Conservation (phyloP, 345 rosid species). For the Eucalyptus pauciflora region DNA sequence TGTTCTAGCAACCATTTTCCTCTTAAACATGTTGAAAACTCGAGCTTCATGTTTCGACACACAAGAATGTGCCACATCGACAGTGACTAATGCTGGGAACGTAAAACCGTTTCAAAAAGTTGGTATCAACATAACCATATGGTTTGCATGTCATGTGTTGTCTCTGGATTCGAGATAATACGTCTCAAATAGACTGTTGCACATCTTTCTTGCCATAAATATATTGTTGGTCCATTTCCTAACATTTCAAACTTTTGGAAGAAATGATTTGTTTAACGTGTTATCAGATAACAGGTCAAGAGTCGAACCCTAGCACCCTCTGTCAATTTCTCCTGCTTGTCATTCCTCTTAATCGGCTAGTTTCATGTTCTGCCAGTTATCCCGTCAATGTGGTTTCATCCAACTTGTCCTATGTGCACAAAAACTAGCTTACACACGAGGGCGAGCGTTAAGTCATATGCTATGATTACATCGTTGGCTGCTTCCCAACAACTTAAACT, state of each 20-base stretch:
- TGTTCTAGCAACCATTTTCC: background rate
- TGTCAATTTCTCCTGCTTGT: background rate
- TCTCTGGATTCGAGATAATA: background rate
- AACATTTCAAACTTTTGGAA: background rate
- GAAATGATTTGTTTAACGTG: background rate
- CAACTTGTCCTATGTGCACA: background rate
- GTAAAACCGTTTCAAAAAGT: background rate
- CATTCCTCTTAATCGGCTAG: background rate
- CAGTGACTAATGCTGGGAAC: background rate
- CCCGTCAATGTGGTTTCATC: background rate
- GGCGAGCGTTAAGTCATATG: background rate
- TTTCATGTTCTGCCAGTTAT: background rate
- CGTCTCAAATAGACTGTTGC: background rate
- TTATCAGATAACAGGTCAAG: background rate
- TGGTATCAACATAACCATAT: background rate
- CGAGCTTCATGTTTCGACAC: background rate
- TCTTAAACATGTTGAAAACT: background rate
- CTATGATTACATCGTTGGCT: background rate
- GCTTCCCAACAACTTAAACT: background rate
- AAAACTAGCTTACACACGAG: background rate
- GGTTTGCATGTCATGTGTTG: background rate
- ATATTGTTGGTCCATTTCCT: background rate
- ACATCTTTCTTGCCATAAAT: background rate
- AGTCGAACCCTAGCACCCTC: background rate
- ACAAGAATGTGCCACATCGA: background rate